These are phyloP conservation scores for Aspergillus unguis DNA, from an alignment of 2,329 filamentous ascomycete genomes.

Conservation along the genomic window DNA sequence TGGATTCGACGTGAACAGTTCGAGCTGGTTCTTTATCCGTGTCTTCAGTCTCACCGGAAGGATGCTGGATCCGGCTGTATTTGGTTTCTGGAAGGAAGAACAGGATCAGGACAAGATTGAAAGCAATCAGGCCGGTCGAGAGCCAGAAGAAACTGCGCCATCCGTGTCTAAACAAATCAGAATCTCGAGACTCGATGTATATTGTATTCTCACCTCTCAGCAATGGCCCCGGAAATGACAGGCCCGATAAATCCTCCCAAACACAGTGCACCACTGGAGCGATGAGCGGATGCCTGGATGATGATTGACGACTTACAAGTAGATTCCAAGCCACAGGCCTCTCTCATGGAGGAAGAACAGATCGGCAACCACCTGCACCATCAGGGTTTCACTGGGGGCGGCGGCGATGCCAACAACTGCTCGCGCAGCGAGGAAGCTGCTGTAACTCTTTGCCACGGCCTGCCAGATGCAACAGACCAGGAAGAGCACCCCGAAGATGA, in stretches of 20 bases:
- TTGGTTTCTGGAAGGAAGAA: constrained; percentile 8
- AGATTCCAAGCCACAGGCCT: constrained; percentile 5
- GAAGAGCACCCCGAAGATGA: background rate
- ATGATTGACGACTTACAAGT: constrained; percentile 1
- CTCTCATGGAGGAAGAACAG: constrained; percentile 12
- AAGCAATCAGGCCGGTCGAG: constrained; percentile 1
- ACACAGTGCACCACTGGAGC: background rate
- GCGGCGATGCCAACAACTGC: constrained; percentile 5
- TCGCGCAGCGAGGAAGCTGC: constrained; percentile 4
- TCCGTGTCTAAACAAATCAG: background rate
- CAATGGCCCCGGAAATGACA: constrained; percentile 8
- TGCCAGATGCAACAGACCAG: constrained; percentile 4
- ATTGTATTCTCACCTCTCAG: background rate
- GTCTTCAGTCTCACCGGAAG: background rate
- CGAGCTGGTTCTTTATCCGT: background rate
- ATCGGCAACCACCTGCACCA: constrained; percentile 6
- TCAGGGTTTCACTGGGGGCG: constrained; percentile 5
- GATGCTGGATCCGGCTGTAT: background rate
- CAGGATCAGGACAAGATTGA: background rate
- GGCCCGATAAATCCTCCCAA: constrained; percentile 9
- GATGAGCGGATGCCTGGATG: background rate
- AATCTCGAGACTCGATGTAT: background rate
- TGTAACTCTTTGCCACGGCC: background rate
- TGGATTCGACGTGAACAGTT: background rate
- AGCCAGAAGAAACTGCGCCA: constrained; percentile 15